Evolutionary conservation across 495 filamentous ascomycete species (phyloP).

Genomic region (Neurospora sp.): DNA sequence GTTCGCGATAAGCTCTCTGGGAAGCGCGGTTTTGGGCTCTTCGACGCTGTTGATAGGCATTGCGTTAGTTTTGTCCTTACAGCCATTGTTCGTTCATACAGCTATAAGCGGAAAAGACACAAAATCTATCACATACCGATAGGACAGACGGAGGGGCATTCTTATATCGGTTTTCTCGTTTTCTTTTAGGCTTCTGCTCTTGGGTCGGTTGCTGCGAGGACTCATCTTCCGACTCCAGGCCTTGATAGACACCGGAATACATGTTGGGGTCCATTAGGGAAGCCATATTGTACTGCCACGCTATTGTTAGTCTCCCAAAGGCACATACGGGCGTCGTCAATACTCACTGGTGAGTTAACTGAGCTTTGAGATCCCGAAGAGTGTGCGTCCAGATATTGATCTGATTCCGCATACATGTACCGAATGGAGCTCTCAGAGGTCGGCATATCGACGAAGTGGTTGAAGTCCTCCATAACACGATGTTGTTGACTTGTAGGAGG

Average conservation of each 20-base stretch:
- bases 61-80: not conserved
- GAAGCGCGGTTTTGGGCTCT: slow-evolving; percentile 50
- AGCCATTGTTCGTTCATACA: not conserved
- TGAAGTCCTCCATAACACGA: slow-evolving; percentile 22
- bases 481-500: not conserved
- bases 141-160: slow-evolving; percentile 39
- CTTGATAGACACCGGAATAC: slow-evolving; percentile 26
- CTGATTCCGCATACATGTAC: slow-evolving; percentile 28
- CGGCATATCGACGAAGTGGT: slow-evolving; percentile 19
- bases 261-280: slow-evolving; percentile 15
- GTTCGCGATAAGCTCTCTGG: slow-evolving; percentile 73
- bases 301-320: slow-evolving; percentile 3
- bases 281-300: slow-evolving; percentile 26
- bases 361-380: slow-evolving; percentile 33
- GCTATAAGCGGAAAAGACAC: not conserved
- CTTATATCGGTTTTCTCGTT: slow-evolving; percentile 40
- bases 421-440: slow-evolving; percentile 26
- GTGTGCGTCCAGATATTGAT: slow-evolving; percentile 29
- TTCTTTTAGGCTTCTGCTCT: slow-evolving; percentile 33
- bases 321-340: not conserved
- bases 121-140: slow-evolving; percentile 25
- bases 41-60: slow-evolving; percentile 31
- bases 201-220: slow-evolving; percentile 26
- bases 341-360: slow-evolving; percentile 27
- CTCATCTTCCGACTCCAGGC: slow-evolving; percentile 26